phyloP scores from a whole-genome alignment of 139 green algal species.

The Eudorina sp. region DNA sequence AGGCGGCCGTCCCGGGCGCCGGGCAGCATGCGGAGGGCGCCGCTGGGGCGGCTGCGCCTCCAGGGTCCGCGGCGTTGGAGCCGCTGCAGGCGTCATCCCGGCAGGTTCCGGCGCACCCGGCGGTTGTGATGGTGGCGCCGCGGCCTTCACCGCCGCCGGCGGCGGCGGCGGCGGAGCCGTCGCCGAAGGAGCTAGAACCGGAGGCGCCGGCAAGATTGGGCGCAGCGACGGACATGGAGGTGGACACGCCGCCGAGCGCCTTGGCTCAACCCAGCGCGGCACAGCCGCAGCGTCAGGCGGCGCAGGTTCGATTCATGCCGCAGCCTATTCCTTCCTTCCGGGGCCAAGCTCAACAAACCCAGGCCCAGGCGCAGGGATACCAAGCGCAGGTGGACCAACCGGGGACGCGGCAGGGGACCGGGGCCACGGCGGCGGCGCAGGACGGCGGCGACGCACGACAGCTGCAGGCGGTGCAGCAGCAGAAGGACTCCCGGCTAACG shows the following conservation, averaged over 20 bases:
- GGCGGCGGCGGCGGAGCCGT: background rate
- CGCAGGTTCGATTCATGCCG: slow-evolving; percentile 4
- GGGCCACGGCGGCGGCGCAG: background rate
- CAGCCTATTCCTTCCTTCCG: background rate
- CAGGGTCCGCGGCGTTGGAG: background rate
- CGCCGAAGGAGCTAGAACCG: background rate
- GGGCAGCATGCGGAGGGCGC: background rate
- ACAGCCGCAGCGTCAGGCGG: background rate
- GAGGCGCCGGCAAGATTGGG: background rate
- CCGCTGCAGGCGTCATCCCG: background rate
- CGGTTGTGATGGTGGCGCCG: background rate
- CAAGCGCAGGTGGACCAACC: background rate
- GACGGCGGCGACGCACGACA: slow-evolving; percentile 2
- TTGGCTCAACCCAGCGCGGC: background rate
- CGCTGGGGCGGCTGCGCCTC: background rate
- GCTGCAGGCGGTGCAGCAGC: background rate
- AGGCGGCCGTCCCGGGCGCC: background rate
- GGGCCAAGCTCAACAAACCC: no score
- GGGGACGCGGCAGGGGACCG: background rate
- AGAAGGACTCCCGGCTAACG: background rate
- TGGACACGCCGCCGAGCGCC: background rate
- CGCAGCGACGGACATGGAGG: slow-evolving; percentile 6
- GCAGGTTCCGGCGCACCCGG: slow-evolving; percentile 1
- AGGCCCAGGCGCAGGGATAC: background rate
- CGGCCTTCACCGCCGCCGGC: no score